phyloP scores from a whole-genome alignment of 352 stramenopile species.

The Globisporangium spiculum region DNA sequence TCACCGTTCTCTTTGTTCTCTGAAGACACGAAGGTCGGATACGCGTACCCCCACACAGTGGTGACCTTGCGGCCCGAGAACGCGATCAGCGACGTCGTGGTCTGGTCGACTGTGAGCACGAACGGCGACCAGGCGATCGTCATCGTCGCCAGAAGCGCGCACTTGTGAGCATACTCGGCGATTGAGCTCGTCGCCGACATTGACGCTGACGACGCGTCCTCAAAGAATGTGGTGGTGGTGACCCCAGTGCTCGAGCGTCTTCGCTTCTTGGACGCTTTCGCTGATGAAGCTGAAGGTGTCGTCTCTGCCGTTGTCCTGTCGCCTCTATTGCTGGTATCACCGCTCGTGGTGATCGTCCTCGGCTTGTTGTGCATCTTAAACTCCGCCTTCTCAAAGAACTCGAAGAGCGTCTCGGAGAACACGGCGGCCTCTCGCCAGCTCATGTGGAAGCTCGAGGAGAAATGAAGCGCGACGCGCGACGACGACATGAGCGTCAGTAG shows the following conservation, averaged over 20 bases:
- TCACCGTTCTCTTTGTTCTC: neutral
- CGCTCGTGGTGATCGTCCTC: neutral
- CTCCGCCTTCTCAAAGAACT: slow-evolving; percentile 48
- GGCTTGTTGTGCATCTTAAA: slow-evolving; percentile 27
- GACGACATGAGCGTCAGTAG: slow-evolving; percentile 60
- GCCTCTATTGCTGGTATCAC: neutral
- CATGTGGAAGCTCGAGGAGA: slow-evolving; percentile 77
- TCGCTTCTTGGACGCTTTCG: slow-evolving; percentile 27
- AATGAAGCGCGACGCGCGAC: slow-evolving; percentile 62
- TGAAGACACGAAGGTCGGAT: slow-evolving; percentile 33
- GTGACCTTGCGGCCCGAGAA: slow-evolving; percentile 58
- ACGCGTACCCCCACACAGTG: slow-evolving; percentile 70
- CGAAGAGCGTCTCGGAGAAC: slow-evolving; percentile 66
- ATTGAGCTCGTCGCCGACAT: slow-evolving; percentile 31
- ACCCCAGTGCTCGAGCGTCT: neutral
- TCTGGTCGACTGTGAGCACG: slow-evolving; percentile 36
- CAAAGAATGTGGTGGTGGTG: neutral
- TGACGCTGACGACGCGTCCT: neutral
- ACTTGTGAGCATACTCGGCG: slow-evolving; percentile 56
- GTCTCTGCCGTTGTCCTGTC: neutral
- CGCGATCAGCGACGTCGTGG: slow-evolving; percentile 61
- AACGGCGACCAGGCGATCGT: slow-evolving; percentile 74
- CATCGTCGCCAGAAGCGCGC: slow-evolving; percentile 58
- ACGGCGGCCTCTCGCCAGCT: slow-evolving; percentile 70
- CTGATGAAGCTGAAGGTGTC: neutral